Percentiles rank a stretch among this genome's conserved stretches.
phyloP scores from a whole-genome alignment of 805 yeast genomes.

The Saccharomyces cerevisiae region DNA sequence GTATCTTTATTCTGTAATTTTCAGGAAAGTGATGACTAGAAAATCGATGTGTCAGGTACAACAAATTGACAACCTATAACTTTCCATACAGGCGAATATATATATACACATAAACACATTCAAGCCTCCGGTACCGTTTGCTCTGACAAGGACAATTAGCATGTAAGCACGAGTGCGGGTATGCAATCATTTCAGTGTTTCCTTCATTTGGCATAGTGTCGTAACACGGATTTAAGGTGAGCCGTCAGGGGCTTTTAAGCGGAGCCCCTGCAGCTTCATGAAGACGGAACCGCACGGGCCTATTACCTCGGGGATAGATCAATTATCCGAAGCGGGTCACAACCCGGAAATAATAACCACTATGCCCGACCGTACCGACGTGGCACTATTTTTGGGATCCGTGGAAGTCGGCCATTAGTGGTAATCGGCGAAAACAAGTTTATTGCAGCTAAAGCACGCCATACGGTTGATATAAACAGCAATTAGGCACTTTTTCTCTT shows the following conservation, averaged over 20 bases:
- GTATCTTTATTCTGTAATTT: background rate
- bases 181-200: background rate
- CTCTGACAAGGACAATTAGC: background rate
- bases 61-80: background rate
- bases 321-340: background rate
- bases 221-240: background rate
- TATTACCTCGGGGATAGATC: background rate
- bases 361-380: background rate
- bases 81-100: background rate
- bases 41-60: background rate
- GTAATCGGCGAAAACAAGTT: background rate
- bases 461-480: background rate
- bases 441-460: background rate
- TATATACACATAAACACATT: background rate
- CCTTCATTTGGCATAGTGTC: background rate
- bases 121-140: background rate
- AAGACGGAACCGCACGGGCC: background rate
- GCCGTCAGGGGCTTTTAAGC: background rate
- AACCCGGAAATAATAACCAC: background rate
- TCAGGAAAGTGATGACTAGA: background rate
- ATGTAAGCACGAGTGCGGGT: background rate
- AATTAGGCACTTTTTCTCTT: background rate
- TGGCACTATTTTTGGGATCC: background rate
- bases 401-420: background rate
- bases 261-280: background rate